A percentile compares a stretch with the other conserved stretches of the same genome.
phyloP scores from a whole-genome alignment of 345 rosid genomes.

The Euphorbia tirucalli region DNA sequence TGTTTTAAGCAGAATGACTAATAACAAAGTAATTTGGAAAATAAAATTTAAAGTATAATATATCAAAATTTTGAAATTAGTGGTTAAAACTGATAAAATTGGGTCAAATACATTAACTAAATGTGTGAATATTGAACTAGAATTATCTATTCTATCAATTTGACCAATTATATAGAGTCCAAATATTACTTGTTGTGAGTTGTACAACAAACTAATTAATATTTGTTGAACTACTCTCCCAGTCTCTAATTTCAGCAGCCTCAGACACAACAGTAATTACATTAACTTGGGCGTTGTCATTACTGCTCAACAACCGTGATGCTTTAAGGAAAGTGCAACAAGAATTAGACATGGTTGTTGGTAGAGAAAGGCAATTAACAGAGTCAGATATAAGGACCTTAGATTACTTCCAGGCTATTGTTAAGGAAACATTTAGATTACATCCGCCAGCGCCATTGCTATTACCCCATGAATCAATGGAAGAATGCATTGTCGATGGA shows the following conservation, averaged over 20 bases:
- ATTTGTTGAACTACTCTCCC: background rate
- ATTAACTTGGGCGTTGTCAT: slow-evolving; percentile 25
- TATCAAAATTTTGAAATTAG: no score
- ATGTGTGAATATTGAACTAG: no score
- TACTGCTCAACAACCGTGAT: slow-evolving; percentile 18
- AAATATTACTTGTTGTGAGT: no score
- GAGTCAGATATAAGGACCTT: slow-evolving; percentile 27
- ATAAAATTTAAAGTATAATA: no score
- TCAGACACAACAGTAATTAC: slow-evolving; percentile 21
- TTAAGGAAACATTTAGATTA: slow-evolving; percentile 27
- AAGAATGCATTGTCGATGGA: slow-evolving; percentile 12
- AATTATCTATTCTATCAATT: no score
- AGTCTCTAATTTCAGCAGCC: slow-evolving; percentile 22
- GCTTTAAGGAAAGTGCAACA: slow-evolving; percentile 18
- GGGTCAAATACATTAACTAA: no score
- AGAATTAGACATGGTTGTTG: slow-evolving; percentile 21
- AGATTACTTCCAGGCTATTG: slow-evolving; percentile 25
- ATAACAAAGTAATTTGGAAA: no score
- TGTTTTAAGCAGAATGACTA: no score
- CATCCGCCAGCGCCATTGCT: slow-evolving; percentile 15
- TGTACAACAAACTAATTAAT: no score
- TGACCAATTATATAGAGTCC: no score
- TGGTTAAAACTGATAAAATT: no score
- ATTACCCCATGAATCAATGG: background rate
- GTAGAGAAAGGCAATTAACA: slow-evolving; percentile 20